Base-by-base conservation (phyloP, 176 grass and related monocot genomes). In the Triticum turgidum region DNA sequence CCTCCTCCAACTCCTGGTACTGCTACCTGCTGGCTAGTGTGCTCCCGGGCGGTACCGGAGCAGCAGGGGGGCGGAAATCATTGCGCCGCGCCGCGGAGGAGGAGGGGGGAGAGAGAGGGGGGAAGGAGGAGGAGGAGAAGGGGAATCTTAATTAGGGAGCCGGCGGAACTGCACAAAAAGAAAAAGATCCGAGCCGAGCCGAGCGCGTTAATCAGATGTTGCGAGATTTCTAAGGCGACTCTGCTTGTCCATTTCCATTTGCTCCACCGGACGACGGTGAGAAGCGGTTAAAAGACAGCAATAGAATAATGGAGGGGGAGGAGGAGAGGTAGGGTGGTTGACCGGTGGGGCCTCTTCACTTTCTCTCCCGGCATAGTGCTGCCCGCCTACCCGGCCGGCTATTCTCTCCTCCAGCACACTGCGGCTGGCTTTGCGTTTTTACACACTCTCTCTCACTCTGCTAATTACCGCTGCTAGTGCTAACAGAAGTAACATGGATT, bases 81-180 rank as follows among this genome's bases (percentile, higher is more conserved):
- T 73, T 24, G 69, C 69, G 69, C 37, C 37, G 37, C 35, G 18
- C 67, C 34, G 68, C 68, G 11, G 39, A 42, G 39, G 9, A 10
- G 47, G 47, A 14, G 47, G 47, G 3, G 20, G 11, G 68, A 18
- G 21, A 10, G 69, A 4, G 10, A 2, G 11, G 5, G 4, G 65
- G 14, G 30, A 9, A 9, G 4, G 21, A 20, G 69, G 8, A 11
- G 10, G 38, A 5, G 18, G 7, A 5, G 42, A 72, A 72, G 37
- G 69, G 69, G 69, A 24, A 72, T 72, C 69, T 72, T 72, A 72
- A 72, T 41, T 42, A 41, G 37, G 69, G 41, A 58, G 18, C 54
- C 54, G 54, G 54, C 54, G 68, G 27, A 68, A 24, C 2, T 4
- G 20, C 38, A 41, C 35, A 38, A 42, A 72, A 72, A 71, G 69